A percentile compares a stretch with the other conserved stretches of the same genome.
Evolutionary conservation across 345 rosid genomes (phyloP).

Genomic region (Eucalyptus brandiana): DNA sequence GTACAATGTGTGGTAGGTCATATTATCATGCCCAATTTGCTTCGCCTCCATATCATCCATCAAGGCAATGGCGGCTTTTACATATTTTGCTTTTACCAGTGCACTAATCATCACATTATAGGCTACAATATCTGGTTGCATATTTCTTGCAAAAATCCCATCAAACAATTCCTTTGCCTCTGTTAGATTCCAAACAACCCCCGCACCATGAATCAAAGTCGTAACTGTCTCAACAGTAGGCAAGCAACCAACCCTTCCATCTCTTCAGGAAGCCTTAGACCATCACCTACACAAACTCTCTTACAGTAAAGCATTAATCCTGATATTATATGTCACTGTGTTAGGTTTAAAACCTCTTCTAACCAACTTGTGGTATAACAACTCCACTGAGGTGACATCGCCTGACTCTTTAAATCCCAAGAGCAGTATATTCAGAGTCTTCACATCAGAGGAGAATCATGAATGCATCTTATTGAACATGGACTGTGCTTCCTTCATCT

Average conservation of each 20-base stretch:
- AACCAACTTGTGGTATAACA: conserved; percentile 74
- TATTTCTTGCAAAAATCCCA: conserved; percentile 38
- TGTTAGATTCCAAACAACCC: conserved; percentile 34
- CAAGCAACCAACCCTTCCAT: conserved; percentile 34
- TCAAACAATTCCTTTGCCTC: conserved; percentile 71
- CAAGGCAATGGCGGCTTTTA: conserved; percentile 36
- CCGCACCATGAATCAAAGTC: conserved; percentile 80
- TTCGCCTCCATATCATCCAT: conserved; percentile 73
- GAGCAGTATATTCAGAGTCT: conserved; percentile 76
- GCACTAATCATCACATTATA: conserved; percentile 76
- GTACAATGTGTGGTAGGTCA: conserved; percentile 61
- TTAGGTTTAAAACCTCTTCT: conserved; percentile 59
- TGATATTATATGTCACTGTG: conserved; percentile 39
- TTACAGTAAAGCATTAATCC: conserved; percentile 80
- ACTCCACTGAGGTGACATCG: conserved; percentile 65
- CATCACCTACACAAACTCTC: conserved; percentile 60
- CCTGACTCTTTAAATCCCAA: conserved; percentile 76
- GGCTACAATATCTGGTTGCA: conserved; percentile 49
- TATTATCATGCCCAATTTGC: conserved; percentile 36
- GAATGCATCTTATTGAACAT: conserved; percentile 49
- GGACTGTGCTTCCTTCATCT: conserved; percentile 79
- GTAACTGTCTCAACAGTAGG: conserved; percentile 57
- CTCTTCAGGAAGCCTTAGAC: conserved; percentile 56
- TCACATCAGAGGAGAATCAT: conserved; percentile 42
- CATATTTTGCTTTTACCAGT: conserved; percentile 31